Evolutionary conservation across 1,284 basidiomycete species (phyloP).

Genomic region (Tilletia indica): DNA sequence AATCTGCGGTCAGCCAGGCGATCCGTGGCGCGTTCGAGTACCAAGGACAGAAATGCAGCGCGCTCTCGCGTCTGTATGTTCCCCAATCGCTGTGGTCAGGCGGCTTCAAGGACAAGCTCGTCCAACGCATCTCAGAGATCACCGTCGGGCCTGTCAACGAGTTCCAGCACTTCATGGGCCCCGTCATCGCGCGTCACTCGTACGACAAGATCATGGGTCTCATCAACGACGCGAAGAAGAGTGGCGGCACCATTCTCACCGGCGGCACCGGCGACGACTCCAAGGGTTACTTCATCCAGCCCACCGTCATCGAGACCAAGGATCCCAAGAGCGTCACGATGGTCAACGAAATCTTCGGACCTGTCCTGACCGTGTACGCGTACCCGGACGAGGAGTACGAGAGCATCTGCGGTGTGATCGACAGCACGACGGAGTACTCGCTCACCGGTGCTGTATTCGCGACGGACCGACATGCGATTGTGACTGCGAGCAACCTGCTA

Average conservation of each 20-base stretch:
- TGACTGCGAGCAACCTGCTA: constrained; percentile 50
- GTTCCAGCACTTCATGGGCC: constrained; percentile 86
- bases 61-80: constrained; percentile 86
- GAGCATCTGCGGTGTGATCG: constrained; percentile 80
- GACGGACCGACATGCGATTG: constrained; percentile 49
- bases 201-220: constrained; percentile 85
- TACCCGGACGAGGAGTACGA: constrained; percentile 66
- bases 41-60: constrained; percentile 97
- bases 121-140: constrained; percentile 76
- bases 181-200: constrained; percentile 83
- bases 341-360: constrained; percentile 94
- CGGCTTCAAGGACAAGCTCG: constrained; percentile 79
- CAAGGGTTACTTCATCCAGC: constrained; percentile 88
- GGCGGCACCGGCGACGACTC: constrained; percentile 84
- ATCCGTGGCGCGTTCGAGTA: constrained; percentile 94
- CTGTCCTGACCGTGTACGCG: constrained; percentile 77
- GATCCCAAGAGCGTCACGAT: constrained; percentile 89
- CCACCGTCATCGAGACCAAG: constrained; percentile 89
- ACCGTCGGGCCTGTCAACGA: constrained; percentile 77
- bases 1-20: constrained; percentile 82
- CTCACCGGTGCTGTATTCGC: constrained; percentile 60
- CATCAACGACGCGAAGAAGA: constrained; percentile 82
- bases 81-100: constrained; percentile 76
- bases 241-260: constrained; percentile 80
- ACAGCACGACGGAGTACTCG: constrained; percentile 82